These are phyloP conservation scores for Eucalyptus regnans DNA, from an alignment of 345 rosid species.

Conservation along the genomic window DNA sequence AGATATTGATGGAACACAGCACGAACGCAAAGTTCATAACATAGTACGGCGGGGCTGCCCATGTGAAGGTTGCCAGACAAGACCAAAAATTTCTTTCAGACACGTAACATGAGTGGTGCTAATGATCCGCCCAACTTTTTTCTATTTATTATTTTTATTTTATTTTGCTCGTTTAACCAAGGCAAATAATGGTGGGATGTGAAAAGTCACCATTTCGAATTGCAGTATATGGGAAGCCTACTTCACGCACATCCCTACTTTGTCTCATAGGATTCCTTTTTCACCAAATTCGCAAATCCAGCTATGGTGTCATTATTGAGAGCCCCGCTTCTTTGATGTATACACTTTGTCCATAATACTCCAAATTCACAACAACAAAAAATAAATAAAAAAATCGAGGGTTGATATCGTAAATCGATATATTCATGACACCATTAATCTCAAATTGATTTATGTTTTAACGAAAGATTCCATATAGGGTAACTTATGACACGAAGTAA, in stretches of 20 bases:
- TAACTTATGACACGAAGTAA: fast-evolving
- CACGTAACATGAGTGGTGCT: background rate
- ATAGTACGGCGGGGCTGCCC: background rate
- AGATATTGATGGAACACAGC: background rate
- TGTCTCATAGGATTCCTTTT: background rate
- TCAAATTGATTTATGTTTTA: background rate
- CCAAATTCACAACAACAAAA: background rate
- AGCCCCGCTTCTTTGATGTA: background rate
- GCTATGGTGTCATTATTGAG: background rate
- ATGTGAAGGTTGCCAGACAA: background rate
- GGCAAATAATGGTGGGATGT: background rate
- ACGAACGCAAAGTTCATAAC: background rate
- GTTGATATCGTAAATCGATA: fast-evolving
- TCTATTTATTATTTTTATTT: background rate
- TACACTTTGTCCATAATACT: background rate
- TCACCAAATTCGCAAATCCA: background rate
- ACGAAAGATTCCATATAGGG: fast-evolving
- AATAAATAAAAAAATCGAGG: too few species aligned
- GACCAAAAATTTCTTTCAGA: background rate
- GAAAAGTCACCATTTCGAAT: background rate
- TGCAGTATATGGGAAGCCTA: background rate
- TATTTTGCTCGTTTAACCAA: background rate
- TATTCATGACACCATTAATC: fast-evolving
- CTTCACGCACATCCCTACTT: background rate
- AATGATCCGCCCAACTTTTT: background rate